A percentile compares a stretch with the other conserved stretches of the same genome.
Evolutionary conservation across 805 yeast genomes (phyloP).

Genomic region (Saturnispora ahearnii): DNA sequence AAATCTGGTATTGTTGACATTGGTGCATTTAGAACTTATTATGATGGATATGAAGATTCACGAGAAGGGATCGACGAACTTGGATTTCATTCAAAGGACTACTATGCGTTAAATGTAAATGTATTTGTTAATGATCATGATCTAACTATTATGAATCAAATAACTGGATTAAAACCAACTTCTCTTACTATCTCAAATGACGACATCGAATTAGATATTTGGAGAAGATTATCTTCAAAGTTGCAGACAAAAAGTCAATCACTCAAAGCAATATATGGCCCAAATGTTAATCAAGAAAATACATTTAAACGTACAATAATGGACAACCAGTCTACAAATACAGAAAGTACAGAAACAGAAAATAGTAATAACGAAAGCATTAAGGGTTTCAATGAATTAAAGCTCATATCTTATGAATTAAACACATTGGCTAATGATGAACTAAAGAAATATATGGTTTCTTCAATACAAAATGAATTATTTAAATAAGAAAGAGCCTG

Average conservation of each 20-base stretch:
- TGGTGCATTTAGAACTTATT: conserved; percentile 78
- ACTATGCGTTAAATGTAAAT: conserved; percentile 57
- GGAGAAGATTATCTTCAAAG: background rate
- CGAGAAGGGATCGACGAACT: conserved; percentile 32
- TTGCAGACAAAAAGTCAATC: background rate
- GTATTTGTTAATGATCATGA: conserved; percentile 50
- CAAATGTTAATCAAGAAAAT: background rate
- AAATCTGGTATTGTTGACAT: conserved; percentile 63
- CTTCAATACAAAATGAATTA: no score
- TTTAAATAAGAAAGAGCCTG: no score
- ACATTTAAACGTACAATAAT: background rate
- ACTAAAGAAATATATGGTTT: no score
- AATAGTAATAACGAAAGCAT: background rate
- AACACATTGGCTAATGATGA: no score
- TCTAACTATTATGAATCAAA: conserved; percentile 32
- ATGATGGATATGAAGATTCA: conserved; percentile 16
- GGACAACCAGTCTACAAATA: background rate
- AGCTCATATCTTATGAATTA: background rate
- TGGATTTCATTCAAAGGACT: conserved; percentile 62
- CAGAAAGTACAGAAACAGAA: background rate
- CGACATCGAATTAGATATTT: background rate
- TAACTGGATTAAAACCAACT: background rate
- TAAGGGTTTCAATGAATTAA: background rate
- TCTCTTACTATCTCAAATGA: background rate
- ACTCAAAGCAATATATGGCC: background rate